Evolutionary conservation across 1,284 basidiomycete genomes (phyloP), one percentile per base, ranked within the genome.

Genomic region (Cutaneotrichosporon cutaneum): DNA sequence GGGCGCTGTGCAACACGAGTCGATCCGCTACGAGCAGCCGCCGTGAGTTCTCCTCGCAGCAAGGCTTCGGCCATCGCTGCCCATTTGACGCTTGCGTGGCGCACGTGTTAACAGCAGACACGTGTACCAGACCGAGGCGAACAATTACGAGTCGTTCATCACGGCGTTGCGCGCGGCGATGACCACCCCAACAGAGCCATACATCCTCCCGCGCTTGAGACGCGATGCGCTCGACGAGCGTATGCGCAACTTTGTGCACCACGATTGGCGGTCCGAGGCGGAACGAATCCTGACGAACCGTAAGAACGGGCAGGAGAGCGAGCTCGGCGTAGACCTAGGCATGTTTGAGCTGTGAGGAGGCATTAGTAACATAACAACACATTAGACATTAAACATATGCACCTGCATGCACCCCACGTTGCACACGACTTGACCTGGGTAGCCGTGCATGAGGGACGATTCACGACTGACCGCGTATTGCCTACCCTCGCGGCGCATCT

Each of bases 181-280:
- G 39, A 33, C 26, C 4, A 65, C 60, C 11, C 60, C 62, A 0
- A 64, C 65, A 14, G 54, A 60, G 36, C 65, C 62, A 39, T 51
- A 51, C 27, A 32, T 51, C 27, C 26, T 51, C 26, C 48, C 48
- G 13, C 44, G 57, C 4, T 57, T 64, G 54, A 48, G 47, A 10
- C 51, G 51, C n/a, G 65, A 67, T 10, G 61, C 58, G 13, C 47
- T 65, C n/a, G 67, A 70, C 35, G 39, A 59, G 36, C 55, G 60
- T 33, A 54, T 70, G 9, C 16, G 16, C 22, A 57, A 66, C 35
- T 67, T 60, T 39, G 53, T 70, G 14, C 51, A 61, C n/a, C 61
- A 56, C 30, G 69, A 70, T 59, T 70, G 69, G 69, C 52, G 61
- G 22, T 24, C 59, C 16, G 65, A 67, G 30, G 69, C 69, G 16